Evolutionary conservation across 257 asterid species (phyloP).

Genomic region (Solanum sejunctum): DNA sequence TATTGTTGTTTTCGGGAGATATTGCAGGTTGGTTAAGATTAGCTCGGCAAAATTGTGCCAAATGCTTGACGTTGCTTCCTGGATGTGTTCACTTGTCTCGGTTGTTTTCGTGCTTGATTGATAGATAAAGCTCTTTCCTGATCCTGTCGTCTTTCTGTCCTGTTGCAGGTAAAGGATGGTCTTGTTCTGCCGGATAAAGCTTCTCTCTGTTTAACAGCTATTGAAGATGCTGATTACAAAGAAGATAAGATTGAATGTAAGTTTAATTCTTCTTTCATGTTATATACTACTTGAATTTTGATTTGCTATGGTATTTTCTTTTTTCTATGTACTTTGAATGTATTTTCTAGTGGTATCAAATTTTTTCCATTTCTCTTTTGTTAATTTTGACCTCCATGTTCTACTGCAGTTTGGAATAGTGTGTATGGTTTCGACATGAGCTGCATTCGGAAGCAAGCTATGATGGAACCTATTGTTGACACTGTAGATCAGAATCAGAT

Average conservation of each 20-base stretch:
- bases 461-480: slow-evolving; percentile 91
- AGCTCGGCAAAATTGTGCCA: not conserved
- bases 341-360: not conserved
- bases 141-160: not conserved
- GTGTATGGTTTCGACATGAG: slow-evolving; percentile 96
- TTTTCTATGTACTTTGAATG: not conserved
- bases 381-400: not conserved
- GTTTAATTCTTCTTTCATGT: slow-evolving; percentile 9
- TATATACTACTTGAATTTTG: slow-evolving; percentile 1
- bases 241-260: slow-evolving; percentile 94
- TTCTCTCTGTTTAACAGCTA: slow-evolving; percentile 78
- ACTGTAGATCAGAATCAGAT: slow-evolving; percentile 86
- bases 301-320: not conserved
- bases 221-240: slow-evolving; percentile 97
- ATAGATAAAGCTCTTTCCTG: not conserved
- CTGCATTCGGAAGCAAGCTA: slow-evolving; percentile 89
- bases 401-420: slow-evolving; percentile 67
- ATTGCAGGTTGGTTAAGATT: not conserved
- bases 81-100: not conserved
- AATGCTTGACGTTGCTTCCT: not conserved
- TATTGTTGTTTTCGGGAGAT: not conserved
- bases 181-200: slow-evolving; percentile 85
- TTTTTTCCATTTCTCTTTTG: not conserved
- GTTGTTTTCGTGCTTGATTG: not conserved
- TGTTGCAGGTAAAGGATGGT: slow-evolving; percentile 56